Conservation (phyloP, 1,139 yeast species). For the Yamadazyma sp. region DNA sequence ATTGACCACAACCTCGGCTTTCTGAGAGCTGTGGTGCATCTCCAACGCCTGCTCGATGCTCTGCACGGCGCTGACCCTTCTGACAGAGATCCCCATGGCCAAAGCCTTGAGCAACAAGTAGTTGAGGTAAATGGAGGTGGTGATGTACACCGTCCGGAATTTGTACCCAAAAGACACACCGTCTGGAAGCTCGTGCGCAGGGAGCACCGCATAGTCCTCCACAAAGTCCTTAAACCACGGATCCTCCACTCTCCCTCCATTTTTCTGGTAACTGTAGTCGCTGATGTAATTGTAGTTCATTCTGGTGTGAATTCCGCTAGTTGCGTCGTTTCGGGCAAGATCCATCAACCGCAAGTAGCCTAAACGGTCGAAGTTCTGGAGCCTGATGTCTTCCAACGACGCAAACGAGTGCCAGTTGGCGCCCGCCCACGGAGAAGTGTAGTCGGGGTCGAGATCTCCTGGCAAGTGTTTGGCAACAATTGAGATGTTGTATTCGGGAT, state of each 20-base stretch:
- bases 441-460: constrained; percentile 37
- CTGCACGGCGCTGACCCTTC: constrained; percentile 26
- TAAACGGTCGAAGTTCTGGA: constrained; percentile 38
- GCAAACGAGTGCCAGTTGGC: constrained; percentile 53
- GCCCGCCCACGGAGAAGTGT: constrained; percentile 45
- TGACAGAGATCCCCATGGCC: constrained; percentile 35
- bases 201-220: constrained; percentile 31
- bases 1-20: constrained; percentile 44
- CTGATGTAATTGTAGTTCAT: constrained; percentile 31
- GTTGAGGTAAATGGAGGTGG: constrained; percentile 50
- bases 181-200: constrained; percentile 27
- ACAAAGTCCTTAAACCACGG: constrained; percentile 51
- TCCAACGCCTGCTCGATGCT: constrained; percentile 28
- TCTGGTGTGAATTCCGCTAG: constrained; percentile 44
- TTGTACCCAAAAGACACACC: constrained; percentile 38
- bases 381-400: constrained; percentile 23
- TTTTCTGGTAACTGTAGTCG: constrained; percentile 16
- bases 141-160: constrained; percentile 50
- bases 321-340: constrained; percentile 42
- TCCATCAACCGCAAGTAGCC: constrained; percentile 41
- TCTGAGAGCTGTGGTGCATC: constrained; percentile 21
- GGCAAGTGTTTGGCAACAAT: constrained; percentile 38
- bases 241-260: constrained; percentile 13
- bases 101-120: constrained; percentile 42
- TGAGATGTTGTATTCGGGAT: constrained; percentile 23